These are phyloP conservation scores for Aspergillus mulundensis DNA, from an alignment of 495 filamentous ascomycete genomes.

Conservation along the genomic window DNA sequence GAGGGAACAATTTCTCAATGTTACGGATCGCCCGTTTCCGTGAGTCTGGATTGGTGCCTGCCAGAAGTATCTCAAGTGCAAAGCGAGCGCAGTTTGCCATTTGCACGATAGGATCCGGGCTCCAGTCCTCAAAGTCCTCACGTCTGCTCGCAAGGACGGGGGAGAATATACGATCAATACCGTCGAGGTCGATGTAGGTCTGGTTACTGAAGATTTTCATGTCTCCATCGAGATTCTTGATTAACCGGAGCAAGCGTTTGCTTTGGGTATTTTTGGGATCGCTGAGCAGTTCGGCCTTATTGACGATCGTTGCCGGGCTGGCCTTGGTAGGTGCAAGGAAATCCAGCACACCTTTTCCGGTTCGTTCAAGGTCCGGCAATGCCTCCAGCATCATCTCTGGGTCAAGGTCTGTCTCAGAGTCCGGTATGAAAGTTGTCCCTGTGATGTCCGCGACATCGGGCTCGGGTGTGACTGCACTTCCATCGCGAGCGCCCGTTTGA, in stretches of 20 bases:
- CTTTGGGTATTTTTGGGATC: slow-evolving; percentile 28
- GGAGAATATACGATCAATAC: slow-evolving; percentile 18
- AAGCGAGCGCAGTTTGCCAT: slow-evolving; percentile 40
- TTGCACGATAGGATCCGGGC: slow-evolving; percentile 26
- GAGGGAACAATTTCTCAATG: slow-evolving; percentile 32
- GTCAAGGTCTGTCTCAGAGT: slow-evolving; percentile 24
- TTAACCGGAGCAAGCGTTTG: slow-evolving; percentile 21
- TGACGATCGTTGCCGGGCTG: slow-evolving; percentile 22
- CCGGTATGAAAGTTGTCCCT: slow-evolving; percentile 36
- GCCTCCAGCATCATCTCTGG: slow-evolving; percentile 31
- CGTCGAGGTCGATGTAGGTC: slow-evolving; percentile 28
- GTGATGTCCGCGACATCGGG: slow-evolving; percentile 37
- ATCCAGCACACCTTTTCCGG: slow-evolving; percentile 25
- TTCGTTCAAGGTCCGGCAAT: slow-evolving; percentile 30
- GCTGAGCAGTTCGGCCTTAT: slow-evolving; percentile 21
- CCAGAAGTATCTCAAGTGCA: slow-evolving; percentile 30
- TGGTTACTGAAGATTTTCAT: slow-evolving; percentile 23
- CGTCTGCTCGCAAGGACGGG: slow-evolving; percentile 11
- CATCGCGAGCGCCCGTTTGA: slow-evolving; percentile 1
- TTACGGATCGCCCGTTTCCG: slow-evolving; percentile 22
- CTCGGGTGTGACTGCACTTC: slow-evolving; percentile 19
- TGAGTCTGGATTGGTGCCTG: slow-evolving; percentile 13
- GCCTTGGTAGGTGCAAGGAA: slow-evolving; percentile 23
- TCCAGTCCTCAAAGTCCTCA: slow-evolving; percentile 20
- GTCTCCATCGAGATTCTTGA: slow-evolving; percentile 19